These are phyloP conservation scores for Entomophthora muscae DNA, from an alignment of 371 early-diverging fungal species.

Conservation along the genomic window DNA sequence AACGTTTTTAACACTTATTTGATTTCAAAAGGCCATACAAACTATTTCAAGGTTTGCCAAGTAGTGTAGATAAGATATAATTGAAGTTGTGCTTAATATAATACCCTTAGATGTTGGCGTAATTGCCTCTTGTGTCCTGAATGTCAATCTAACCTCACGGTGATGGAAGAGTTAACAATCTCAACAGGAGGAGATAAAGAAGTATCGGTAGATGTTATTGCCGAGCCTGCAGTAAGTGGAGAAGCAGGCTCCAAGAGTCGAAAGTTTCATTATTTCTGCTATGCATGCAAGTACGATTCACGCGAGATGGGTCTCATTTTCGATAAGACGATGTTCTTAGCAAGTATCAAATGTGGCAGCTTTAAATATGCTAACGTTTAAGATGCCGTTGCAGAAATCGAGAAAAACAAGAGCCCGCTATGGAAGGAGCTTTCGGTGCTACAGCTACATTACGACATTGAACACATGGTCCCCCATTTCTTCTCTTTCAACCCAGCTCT, in stretches of 20 bases:
- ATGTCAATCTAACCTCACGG: neutral
- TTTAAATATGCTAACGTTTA: neutral
- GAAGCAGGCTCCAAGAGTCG: neutral
- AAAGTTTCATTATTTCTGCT: constrained; percentile 1
- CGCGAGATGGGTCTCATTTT: neutral
- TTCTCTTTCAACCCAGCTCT: constrained; percentile 3
- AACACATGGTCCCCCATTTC: constrained; percentile 8
- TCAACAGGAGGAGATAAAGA: neutral
- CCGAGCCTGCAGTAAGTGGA: neutral
- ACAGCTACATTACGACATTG: constrained; percentile 8
- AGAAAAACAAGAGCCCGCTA: neutral
- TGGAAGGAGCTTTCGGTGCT: neutral
- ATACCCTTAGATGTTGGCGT: constrained; percentile 9
- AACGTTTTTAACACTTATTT: too few relatives aligned
- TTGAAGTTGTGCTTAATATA: too few relatives aligned
- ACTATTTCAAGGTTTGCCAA: too few relatives aligned
- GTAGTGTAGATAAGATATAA: too few relatives aligned
- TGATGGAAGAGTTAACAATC: constrained; percentile 1
- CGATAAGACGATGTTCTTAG: neutral
- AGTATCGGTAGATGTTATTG: neutral
- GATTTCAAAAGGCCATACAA: too few relatives aligned
- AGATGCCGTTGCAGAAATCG: constrained; percentile 1
- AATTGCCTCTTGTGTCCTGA: constrained; percentile 6
- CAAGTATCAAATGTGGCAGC: neutral
- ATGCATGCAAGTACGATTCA: neutral